Evolutionary conservation across 495 filamentous ascomycete genomes (phyloP).

Genomic region (Hamigera avellanea): DNA sequence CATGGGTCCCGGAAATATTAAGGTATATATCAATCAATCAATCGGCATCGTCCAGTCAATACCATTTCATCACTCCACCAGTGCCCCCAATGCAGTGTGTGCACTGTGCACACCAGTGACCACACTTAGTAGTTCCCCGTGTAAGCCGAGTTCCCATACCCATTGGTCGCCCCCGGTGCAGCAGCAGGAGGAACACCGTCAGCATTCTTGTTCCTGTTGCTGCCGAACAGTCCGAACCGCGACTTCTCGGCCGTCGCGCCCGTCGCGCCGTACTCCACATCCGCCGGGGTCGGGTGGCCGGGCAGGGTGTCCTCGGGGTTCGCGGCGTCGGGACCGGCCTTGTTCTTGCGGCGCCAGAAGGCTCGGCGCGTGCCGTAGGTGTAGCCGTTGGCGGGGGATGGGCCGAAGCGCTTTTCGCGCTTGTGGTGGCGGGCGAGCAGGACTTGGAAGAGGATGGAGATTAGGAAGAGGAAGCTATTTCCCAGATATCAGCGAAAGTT

Average conservation of each 20-base stretch:
- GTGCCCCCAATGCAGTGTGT: too few relatives aligned
- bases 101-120: too few relatives aligned
- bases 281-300: constrained; percentile 23
- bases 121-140: too few relatives aligned
- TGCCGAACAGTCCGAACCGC: not conserved
- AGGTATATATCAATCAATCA: too few relatives aligned
- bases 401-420: constrained; percentile 70
- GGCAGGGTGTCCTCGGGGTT: constrained; percentile 21
- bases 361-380: constrained; percentile 50
- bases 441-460: constrained; percentile 53
- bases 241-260: not conserved
- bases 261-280: constrained; percentile 17
- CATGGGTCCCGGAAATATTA: too few relatives aligned
- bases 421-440: constrained; percentile 56
- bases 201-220: not conserved
- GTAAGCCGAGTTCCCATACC: too few relatives aligned
- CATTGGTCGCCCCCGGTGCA: too few relatives aligned
- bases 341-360: constrained; percentile 40
- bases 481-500: not conserved
- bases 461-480: constrained; percentile 51
- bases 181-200: not conserved
- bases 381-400: constrained; percentile 66
- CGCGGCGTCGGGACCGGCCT: constrained; percentile 24
- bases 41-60: too few relatives aligned
- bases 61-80: too few relatives aligned